Evolutionary conservation across 2,329 filamentous ascomycete species (phyloP), one percentile per base, ranked within the genome.

Genomic region (Aspergillus sp.): DNA sequence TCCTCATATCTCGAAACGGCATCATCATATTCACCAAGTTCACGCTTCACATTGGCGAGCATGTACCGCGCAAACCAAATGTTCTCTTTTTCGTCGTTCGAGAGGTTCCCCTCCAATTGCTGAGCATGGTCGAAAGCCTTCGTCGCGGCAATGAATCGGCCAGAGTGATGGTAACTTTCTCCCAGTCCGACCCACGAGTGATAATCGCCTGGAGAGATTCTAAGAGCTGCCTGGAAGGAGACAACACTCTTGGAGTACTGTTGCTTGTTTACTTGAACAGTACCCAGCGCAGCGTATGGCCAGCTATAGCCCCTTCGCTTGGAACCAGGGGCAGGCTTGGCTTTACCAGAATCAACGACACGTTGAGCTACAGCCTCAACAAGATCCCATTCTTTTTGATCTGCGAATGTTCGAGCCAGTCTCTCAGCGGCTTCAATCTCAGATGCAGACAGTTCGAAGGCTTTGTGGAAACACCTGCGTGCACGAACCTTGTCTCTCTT

Each of bases 11-110:
- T 80, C 22, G 73, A 66, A 49, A 95, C 86, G 0, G 93, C 88
- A 47, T 87, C 83, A 50, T 95, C 86, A 58, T 85, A 95, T 38
- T 94, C 85, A n/a, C 89, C 90, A 43, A 97, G 77, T 63, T 97
- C 91, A 46, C 90, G 83, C 66, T 90, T 89, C 47, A 98, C 88
- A 60, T 98, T 97, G 37, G 89, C 90, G 51, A 97, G 80, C 85
- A 98, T 94, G 67, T 96, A 96, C 62, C 88, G 88, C 6, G 90
- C 90, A 65, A 96, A 98, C 93, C 93, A 98, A 7, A 81, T 86
- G 56, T 94, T 86, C 0, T 80, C 82, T 17, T 74, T 63, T 30
- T 81, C 75, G 41, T 79, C 67, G 61, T 77, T 61, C n/a, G 74
- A 66, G 0, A 79, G 66, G 1, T 77, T 75, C 23, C 80, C 75